phyloP scores from a whole-genome alignment of 2,329 filamentous ascomycete genomes.

The Fusarium virguliforme region DNA sequence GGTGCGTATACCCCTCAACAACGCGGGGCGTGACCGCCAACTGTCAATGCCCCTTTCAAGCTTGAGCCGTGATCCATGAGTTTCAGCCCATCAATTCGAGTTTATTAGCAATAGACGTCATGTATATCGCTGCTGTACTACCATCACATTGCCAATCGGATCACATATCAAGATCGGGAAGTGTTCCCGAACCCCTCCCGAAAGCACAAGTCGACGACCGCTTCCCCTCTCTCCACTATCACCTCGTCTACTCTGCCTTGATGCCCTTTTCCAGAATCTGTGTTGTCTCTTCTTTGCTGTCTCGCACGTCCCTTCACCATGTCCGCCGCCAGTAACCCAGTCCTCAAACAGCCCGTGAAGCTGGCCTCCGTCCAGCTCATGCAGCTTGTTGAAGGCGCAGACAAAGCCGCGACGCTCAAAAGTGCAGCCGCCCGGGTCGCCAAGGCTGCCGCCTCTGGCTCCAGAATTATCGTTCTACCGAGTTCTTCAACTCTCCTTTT shows the following conservation, averaged over 20 bases:
- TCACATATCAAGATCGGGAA: background rate
- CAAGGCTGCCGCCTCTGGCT: slow-evolving; percentile 81
- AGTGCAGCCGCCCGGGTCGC: slow-evolving; percentile 86
- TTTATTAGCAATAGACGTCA: no score
- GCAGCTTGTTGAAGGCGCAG: slow-evolving; percentile 82
- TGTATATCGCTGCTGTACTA: background rate
- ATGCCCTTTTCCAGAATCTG: background rate
- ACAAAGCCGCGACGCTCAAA: slow-evolving; percentile 86
- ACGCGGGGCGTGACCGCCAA: background rate
- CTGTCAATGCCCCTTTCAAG: background rate
- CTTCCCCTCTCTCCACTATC: background rate
- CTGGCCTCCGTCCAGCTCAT: slow-evolving; percentile 86
- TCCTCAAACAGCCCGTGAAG: slow-evolving; percentile 83
- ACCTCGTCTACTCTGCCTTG: background rate
- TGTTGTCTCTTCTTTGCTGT: rapidly evolving
- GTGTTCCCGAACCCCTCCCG: background rate
- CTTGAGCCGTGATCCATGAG: no score
- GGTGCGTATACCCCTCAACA: no score
- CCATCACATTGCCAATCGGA: background rate
- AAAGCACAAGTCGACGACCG: background rate
- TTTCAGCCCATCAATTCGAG: no score
- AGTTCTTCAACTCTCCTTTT: slow-evolving; percentile 99
- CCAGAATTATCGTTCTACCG: slow-evolving; percentile 89
- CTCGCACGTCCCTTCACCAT: background rate
- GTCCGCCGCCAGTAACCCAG: slow-evolving; percentile 11